Conservation (phyloP, 306 rosid species). For the Cucurbita argyrosperma region DNA sequence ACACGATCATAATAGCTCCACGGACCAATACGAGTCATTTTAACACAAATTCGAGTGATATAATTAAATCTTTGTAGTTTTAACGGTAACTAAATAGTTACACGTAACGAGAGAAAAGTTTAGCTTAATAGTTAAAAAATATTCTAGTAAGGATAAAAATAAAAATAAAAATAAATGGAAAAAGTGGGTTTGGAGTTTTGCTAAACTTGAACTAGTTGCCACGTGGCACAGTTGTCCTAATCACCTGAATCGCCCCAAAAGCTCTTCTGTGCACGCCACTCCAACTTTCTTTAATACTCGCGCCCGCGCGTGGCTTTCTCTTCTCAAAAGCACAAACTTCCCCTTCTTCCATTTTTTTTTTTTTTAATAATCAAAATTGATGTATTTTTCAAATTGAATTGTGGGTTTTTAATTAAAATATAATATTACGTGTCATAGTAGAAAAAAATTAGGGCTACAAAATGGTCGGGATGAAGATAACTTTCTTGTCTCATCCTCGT, state of each 20-base stretch:
- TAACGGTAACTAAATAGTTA: too few relatives aligned
- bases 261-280: not conserved
- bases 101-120: too few relatives aligned
- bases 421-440: too few relatives aligned
- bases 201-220: slow-evolving; percentile 27
- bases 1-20: too few relatives aligned
- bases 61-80: too few relatives aligned
- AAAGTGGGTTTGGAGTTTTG: slow-evolving; percentile 38
- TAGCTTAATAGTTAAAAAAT: too few relatives aligned
- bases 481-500: not conserved
- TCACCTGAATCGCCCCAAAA: slow-evolving; percentile 5
- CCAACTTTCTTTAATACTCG: slow-evolving; percentile 2
- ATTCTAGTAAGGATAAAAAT: too few relatives aligned
- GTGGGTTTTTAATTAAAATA: too few relatives aligned
- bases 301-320: slow-evolving; percentile 6
- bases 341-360: not conserved
- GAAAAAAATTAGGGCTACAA: too few relatives aligned
- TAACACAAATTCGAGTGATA: too few relatives aligned
- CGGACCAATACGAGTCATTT: too few relatives aligned
- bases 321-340: slow-evolving; percentile 2
- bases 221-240: slow-evolving; percentile 17
- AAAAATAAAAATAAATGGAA: not conserved
- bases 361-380: not conserved
- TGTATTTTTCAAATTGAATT: too few relatives aligned
- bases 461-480: not conserved